A percentile compares a stretch with the other conserved stretches of the same genome.
Conservation (phyloP, 352 stramenopile species). For the Globisporangium viniferum region DNA sequence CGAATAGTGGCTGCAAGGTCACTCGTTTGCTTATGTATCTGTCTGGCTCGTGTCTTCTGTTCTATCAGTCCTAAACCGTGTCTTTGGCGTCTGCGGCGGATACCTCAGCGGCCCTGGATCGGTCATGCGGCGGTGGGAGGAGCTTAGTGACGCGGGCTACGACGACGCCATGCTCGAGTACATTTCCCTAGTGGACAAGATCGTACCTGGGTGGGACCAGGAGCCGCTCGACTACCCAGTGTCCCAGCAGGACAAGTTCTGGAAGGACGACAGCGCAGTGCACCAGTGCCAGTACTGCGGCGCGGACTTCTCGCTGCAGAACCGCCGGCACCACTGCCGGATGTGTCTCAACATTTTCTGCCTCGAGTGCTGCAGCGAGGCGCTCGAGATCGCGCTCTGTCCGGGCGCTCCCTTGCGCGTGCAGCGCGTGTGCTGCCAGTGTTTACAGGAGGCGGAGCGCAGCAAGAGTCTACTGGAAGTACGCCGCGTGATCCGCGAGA, state of each 20-base stretch:
- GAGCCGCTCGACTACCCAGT: conserved; percentile 46
- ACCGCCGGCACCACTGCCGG: conserved; percentile 67
- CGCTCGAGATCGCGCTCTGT: conserved; percentile 58
- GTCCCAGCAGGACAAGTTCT: conserved; percentile 50
- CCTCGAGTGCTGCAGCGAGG: conserved; percentile 38
- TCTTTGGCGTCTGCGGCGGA: conserved; percentile 54
- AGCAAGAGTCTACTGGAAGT: conserved; percentile 47
- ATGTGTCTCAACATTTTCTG: conserved; percentile 78
- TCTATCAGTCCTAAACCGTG: conserved; percentile 21
- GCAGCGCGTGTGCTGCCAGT: conserved; percentile 57
- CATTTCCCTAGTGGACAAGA: conserved; percentile 48
- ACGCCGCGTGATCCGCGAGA: conserved; percentile 48
- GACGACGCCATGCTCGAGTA: conserved; percentile 60
- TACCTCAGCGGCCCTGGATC: conserved; percentile 39
- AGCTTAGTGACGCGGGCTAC: conserved; percentile 35
- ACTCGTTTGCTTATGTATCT: neutral
- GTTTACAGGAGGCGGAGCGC: conserved; percentile 49
- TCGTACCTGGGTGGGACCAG: conserved; percentile 65
- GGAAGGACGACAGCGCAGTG: conserved; percentile 47
- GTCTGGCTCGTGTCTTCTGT: neutral
- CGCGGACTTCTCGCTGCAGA: conserved; percentile 34
- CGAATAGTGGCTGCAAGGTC: too few relatives aligned
- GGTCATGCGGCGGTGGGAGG: conserved; percentile 70
- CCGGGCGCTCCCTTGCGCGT: conserved; percentile 48
- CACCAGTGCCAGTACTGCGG: conserved; percentile 49